A percentile compares a stretch with the other conserved stretches of the same genome.
Conservation (phyloP, 2,329 filamentous ascomycete genomes). For the Spiromastix sp. region DNA sequence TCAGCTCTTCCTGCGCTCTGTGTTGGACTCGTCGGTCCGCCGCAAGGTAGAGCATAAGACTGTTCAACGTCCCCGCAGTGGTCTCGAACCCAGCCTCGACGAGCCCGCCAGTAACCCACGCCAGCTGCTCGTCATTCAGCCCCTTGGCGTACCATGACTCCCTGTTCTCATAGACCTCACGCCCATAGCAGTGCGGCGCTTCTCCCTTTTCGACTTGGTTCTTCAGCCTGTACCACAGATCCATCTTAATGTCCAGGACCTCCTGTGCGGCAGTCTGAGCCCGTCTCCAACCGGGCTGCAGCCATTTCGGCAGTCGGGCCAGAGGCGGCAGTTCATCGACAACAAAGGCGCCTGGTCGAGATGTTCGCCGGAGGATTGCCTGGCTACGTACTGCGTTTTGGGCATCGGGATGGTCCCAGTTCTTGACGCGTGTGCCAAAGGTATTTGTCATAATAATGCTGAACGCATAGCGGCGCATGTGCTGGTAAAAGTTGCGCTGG, state of each 20-base stretch:
- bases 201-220: constrained; percentile 10
- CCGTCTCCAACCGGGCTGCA: constrained; percentile 15
- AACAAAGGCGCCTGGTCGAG: constrained; percentile 16
- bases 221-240: constrained; percentile 16
- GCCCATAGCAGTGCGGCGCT: constrained; percentile 15
- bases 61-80: constrained; percentile 27
- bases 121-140: constrained; percentile 15
- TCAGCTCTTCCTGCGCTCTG: constrained; percentile 37
- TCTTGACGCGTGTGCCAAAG: constrained; percentile 17
- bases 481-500: constrained; percentile 18
- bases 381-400: constrained; percentile 8
- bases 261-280: constrained; percentile 10
- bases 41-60: constrained; percentile 20
- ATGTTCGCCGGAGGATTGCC: constrained; percentile 14
- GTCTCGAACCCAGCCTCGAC: constrained; percentile 33
- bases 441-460: constrained; percentile 21
- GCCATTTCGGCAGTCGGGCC: constrained; percentile 13
- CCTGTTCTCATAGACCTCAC: constrained; percentile 14
- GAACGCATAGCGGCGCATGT: constrained; percentile 21
- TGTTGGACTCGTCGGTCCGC: constrained; percentile 15
- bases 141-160: constrained; percentile 15
- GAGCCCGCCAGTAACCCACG: constrained; percentile 17
- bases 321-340: constrained; percentile 18
- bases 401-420: constrained; percentile 3
- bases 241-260: constrained; percentile 15